Evolutionary conservation across 306 rosid genomes (phyloP).

Genomic region (Boehmeria nivea): DNA sequence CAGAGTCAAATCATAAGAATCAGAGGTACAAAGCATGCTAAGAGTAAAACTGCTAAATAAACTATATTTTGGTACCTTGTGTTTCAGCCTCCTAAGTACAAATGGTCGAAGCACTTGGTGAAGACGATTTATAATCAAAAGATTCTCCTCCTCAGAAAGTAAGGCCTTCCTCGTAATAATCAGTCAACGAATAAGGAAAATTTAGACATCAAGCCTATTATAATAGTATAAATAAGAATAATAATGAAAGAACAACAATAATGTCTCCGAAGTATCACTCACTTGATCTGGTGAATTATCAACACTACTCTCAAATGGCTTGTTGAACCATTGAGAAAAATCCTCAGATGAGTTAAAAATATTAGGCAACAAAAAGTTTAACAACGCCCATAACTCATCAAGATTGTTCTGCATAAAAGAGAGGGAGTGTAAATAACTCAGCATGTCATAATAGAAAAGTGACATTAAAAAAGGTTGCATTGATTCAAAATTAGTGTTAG

Average conservation of each 20-base stretch:
- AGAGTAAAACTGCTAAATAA: constrained; percentile 10
- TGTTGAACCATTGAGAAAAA: constrained; percentile 99
- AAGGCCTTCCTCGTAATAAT: constrained; percentile 56
- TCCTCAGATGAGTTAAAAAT: constrained; percentile 95
- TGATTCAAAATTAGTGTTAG: neutral
- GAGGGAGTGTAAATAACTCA: constrained; percentile 20
- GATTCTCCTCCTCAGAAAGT: constrained; percentile 98
- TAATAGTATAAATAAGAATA: neutral
- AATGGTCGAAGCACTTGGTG: constrained; percentile 99
- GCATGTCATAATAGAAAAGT: constrained; percentile 14
- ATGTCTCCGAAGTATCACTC: constrained; percentile 22
- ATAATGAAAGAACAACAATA: constrained; percentile 12
- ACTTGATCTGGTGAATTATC: constrained; percentile 92
- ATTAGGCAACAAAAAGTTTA: constrained; percentile 95
- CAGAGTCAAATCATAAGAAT: no score
- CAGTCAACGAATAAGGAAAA: constrained; percentile 15
- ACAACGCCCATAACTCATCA: constrained; percentile 96
- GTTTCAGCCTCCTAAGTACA: constrained; percentile 97
- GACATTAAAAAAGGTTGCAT: neutral
- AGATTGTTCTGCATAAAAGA: constrained; percentile 78
- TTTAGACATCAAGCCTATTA: constrained; percentile 18
- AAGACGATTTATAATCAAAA: constrained; percentile 94
- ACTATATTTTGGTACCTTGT: constrained; percentile 57
- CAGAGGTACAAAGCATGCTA: no score
- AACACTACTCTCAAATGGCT: constrained; percentile 91